phyloP scores from a whole-genome alignment of 2,329 filamentous ascomycete genomes.

The Stagonosporopsis vannaccii region DNA sequence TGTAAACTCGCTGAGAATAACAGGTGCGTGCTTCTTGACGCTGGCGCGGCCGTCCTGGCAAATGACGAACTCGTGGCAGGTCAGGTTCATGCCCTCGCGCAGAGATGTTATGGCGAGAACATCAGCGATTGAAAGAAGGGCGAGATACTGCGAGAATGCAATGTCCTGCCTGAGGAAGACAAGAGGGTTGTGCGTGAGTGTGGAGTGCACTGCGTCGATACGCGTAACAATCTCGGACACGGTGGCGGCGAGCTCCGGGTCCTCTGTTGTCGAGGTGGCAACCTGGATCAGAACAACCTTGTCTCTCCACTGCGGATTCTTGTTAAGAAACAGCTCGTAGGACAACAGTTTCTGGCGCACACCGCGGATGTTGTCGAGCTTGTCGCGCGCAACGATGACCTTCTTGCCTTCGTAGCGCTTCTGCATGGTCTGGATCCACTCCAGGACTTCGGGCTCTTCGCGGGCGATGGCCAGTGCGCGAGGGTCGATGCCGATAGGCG shows the following conservation, averaged over 20 bases:
- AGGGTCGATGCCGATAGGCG: constrained; percentile 92
- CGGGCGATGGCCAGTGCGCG: constrained; percentile 75
- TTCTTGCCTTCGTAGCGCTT: constrained; percentile 88
- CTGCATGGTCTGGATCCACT: constrained; percentile 81
- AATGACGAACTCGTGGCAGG: constrained; percentile 90
- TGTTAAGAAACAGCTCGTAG: constrained; percentile 92
- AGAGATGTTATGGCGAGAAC: constrained; percentile 93
- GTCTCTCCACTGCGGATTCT: constrained; percentile 88
- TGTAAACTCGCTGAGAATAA: constrained; percentile 95
- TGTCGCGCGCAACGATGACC: constrained; percentile 91
- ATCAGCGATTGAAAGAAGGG: constrained; percentile 86
- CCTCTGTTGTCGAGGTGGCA: constrained; percentile 87
- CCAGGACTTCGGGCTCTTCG: constrained; percentile 73
- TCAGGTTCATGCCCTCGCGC: constrained; percentile 96
- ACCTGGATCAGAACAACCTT: constrained; percentile 92
- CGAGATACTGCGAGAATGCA: constrained; percentile 90
- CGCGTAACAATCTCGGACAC: constrained; percentile 94
- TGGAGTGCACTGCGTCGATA: constrained; percentile 91
- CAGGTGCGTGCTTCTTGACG: constrained; percentile 80
- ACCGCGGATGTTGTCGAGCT: constrained; percentile 90
- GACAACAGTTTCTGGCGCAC: constrained; percentile 92
- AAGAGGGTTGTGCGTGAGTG: constrained; percentile 87
- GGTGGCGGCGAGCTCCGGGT: constrained; percentile 83
- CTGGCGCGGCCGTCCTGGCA: constrained; percentile 84
- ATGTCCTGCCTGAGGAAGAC: constrained; percentile 97